These are phyloP conservation scores for Kuraishia piskuri DNA, from an alignment of 805 yeast genomes.

Conservation along the genomic window DNA sequence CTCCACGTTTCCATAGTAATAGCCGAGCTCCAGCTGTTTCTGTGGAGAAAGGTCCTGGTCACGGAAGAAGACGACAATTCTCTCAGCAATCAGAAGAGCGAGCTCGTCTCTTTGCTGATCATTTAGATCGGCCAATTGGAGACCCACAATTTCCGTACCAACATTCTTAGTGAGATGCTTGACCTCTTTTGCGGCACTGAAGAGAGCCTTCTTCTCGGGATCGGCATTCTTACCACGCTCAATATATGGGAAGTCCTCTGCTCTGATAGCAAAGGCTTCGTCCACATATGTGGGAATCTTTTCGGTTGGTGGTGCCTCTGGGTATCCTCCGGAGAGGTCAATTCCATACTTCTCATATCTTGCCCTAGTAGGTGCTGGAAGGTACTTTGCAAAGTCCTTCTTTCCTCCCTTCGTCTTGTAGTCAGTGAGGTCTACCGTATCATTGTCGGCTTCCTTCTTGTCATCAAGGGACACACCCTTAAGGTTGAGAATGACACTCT, in stretches of 20 bases:
- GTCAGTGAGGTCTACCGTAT: not conserved
- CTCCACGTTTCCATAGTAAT: constrained; percentile 37
- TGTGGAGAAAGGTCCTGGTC: constrained; percentile 36
- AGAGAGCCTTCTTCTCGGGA: constrained; percentile 32
- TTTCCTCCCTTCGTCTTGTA: not conserved
- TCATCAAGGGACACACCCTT: not conserved
- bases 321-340: not conserved
- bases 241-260: constrained; percentile 23
- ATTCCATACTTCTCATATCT: not conserved
- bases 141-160: constrained; percentile 42
- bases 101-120: constrained; percentile 34
- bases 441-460: not conserved
- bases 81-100: constrained; percentile 33
- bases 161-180: constrained; percentile 33
- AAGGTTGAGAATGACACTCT: not conserved
- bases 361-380: not conserved
- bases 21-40: constrained; percentile 34
- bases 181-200: constrained; percentile 32
- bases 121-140: constrained; percentile 31
- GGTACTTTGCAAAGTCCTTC: not conserved
- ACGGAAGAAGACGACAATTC: constrained; percentile 40
- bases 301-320: not conserved
- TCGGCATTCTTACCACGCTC: constrained; percentile 30
- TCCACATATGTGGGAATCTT: constrained; percentile 28
- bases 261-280: constrained; percentile 29